A percentile compares a stretch with the other conserved stretches of the same genome.
phyloP scores from a whole-genome alignment of 192 early-diverging fungal genomes.

The Coemansia aciculifera region DNA sequence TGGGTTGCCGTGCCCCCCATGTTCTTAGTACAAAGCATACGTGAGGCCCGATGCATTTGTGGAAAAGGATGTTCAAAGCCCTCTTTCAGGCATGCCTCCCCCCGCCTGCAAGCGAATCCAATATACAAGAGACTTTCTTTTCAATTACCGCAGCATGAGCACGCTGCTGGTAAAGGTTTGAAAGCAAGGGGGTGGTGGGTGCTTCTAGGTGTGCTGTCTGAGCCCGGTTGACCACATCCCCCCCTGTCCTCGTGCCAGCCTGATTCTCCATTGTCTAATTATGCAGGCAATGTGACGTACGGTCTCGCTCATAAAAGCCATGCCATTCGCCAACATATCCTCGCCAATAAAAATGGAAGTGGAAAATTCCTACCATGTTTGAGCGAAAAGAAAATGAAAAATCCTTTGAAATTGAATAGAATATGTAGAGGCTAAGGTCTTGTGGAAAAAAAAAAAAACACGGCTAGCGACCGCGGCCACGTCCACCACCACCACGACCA shows the following conservation, averaged over 20 bases:
- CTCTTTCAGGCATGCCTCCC: background rate
- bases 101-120: background rate
- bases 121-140: background rate
- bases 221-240: background rate
- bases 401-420: background rate
- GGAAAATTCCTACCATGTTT: background rate
- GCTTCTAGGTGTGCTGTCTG: background rate
- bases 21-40: background rate
- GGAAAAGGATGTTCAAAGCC: background rate
- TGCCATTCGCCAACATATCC: too few species aligned
- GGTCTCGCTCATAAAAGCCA: background rate
- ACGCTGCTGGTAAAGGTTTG: background rate
- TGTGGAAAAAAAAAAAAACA: background rate
- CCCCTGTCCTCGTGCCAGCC: background rate
- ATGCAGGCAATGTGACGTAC: background rate
- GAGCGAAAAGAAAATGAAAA: background rate
- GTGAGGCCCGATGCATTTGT: background rate
- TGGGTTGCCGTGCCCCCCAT: background rate
- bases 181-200: background rate
- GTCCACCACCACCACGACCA: slow-evolving; percentile 13
- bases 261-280: background rate
- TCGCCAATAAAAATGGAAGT: background rate
- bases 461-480: slow-evolving; percentile 12
- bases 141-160: background rate
- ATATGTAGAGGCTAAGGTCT: background rate